Percentiles rank a stretch among this genome's conserved stretches.
These are phyloP conservation scores for Torrubiellomyces zombiae DNA, from an alignment of 2,329 filamentous ascomycete genomes.

Conservation along the genomic window DNA sequence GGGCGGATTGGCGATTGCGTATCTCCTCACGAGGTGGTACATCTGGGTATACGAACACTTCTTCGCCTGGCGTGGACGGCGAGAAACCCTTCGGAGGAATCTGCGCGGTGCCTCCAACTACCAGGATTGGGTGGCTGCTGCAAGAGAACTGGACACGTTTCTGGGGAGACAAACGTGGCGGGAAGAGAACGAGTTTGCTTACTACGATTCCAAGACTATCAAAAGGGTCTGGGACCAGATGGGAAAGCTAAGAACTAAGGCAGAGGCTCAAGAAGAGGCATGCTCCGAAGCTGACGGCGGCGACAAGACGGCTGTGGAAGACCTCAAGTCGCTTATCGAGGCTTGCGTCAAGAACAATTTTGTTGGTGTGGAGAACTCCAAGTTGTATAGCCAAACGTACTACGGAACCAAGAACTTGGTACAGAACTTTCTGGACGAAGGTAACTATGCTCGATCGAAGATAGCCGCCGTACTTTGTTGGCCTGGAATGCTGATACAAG, in stretches of 20 bases:
- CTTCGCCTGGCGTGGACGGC: slow-evolving; percentile 71
- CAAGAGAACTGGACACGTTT: slow-evolving; percentile 62
- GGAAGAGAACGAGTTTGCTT: slow-evolving; percentile 56
- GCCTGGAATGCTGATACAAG: not conserved
- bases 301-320: slow-evolving; percentile 43
- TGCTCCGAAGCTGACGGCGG: slow-evolving; percentile 17
- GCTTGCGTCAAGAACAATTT: slow-evolving; percentile 97
- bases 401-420: slow-evolving; percentile 93
- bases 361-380: slow-evolving; percentile 80
- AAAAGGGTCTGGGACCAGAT: slow-evolving; percentile 63
- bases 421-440: slow-evolving; percentile 77
- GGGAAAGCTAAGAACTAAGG: slow-evolving; percentile 41
- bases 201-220: slow-evolving; percentile 83
- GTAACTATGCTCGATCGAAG: slow-evolving; percentile 20
- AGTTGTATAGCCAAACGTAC: slow-evolving; percentile 94
- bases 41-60: slow-evolving; percentile 87
- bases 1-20: slow-evolving; percentile 49
- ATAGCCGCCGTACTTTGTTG: not conserved
- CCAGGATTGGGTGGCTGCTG: slow-evolving; percentile 66
- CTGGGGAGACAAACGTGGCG: slow-evolving; percentile 72
- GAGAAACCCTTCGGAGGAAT: slow-evolving; percentile 52
- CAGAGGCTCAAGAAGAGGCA: slow-evolving; percentile 33
- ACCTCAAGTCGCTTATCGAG: slow-evolving; percentile 63
- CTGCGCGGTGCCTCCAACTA: slow-evolving; percentile 62
- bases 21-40: slow-evolving; percentile 71